phyloP scores from a whole-genome alignment of 139 green algal genomes.

The Spirogloea muscicola region DNA sequence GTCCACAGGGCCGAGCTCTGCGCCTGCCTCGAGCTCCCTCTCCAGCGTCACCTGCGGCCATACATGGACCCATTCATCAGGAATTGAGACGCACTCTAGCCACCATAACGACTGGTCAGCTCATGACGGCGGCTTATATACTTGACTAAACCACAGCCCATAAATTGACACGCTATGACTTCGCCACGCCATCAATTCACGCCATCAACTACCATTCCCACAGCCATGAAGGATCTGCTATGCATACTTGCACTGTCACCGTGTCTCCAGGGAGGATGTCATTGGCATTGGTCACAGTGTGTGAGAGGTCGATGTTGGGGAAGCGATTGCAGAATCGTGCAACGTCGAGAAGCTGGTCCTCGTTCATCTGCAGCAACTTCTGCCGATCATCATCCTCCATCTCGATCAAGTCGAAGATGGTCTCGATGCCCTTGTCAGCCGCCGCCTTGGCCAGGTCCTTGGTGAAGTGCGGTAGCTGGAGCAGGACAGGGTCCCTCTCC shows the following conservation, averaged over 20 bases:
- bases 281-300: conserved; percentile 43
- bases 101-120: too few species aligned
- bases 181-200: too few species aligned
- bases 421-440: conserved; percentile 62
- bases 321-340: conserved; percentile 63
- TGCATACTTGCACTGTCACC: conserved; percentile 49
- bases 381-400: conserved; percentile 73
- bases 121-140: too few species aligned
- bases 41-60: conserved; percentile 65
- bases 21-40: conserved; percentile 66
- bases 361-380: conserved; percentile 71
- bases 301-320: conserved; percentile 66
- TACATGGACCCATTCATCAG: too few species aligned
- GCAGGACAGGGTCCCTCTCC: conserved; percentile 80
- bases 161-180: too few species aligned
- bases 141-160: too few species aligned
- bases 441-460: conserved; percentile 60
- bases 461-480: conserved; percentile 94
- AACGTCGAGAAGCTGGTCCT: conserved; percentile 80
- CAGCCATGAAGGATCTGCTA: neutral
- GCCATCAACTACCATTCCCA: too few species aligned
- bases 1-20: conserved; percentile 66
- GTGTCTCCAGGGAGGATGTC: conserved; percentile 51
- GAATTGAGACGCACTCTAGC: too few species aligned
- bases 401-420: conserved; percentile 89